Percentiles rank a stretch among this genome's conserved stretches.
phyloP scores from a whole-genome alignment of 257 asterid species.

The Paulownia fortunei region DNA sequence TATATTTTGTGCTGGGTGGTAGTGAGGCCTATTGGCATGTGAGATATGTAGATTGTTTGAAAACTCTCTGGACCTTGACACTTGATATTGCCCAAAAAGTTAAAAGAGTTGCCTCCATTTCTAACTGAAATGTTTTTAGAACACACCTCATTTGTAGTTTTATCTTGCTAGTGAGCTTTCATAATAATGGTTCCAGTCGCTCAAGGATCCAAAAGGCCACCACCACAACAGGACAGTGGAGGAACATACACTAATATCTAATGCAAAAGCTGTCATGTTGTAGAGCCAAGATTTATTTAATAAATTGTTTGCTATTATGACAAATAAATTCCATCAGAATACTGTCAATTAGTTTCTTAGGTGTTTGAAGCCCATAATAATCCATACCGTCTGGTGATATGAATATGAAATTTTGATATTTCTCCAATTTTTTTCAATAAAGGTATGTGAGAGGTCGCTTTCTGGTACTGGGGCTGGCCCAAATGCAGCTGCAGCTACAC shows the following conservation, averaged over 20 bases:
- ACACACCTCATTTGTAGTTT: too few species aligned
- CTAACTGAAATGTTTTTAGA: too few species aligned
- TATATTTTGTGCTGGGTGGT: neutral
- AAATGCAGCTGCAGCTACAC: constrained; percentile 72
- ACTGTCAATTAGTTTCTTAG: neutral
- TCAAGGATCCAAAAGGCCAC: neutral
- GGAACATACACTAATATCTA: neutral
- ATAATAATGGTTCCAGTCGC: neutral
- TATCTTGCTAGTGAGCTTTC: neutral
- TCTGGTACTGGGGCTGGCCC: constrained; percentile 96
- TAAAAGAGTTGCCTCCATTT: too few species aligned
- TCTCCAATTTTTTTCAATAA: constrained; percentile 27
- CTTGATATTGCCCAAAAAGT: too few species aligned
- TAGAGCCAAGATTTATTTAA: neutral
- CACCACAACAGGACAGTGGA: neutral
- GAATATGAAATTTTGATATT: constrained; percentile 22
- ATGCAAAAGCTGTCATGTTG: neutral
- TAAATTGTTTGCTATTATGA: neutral
- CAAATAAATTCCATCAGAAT: neutral
- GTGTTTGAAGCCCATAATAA: neutral
- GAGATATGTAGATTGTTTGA: neutral
- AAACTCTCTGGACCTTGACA: neutral
- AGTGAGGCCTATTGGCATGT: neutral
- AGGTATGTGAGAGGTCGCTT: constrained; percentile 95
- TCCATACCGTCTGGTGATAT: neutral